Base-by-base conservation (phyloP, 2,329 filamentous ascomycete species). In the Talaromyces sp. region DNA sequence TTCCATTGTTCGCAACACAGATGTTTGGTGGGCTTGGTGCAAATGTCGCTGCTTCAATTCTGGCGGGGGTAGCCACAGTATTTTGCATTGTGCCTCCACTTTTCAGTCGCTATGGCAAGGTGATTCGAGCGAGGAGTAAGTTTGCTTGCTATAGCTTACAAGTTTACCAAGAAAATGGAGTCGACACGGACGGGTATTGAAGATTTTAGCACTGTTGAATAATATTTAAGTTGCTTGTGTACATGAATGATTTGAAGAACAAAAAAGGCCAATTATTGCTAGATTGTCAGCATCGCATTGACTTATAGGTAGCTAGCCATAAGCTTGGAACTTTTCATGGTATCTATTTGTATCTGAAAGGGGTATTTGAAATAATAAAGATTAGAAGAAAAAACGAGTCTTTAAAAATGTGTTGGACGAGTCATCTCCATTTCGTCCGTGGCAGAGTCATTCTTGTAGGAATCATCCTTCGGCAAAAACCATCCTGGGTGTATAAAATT, bases 401-500 rank as follows among this genome's bases (percentile, higher is more conserved):
- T 39, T 16, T 39, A 39, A 39, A 19, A 39, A 19, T 10, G 16
- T 10, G 46, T 7, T 2, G 37, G 27, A 27, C 48, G 42, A 40
- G 47, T 55, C 54, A 56, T 49, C 39, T 62, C 56, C 22, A 50
- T 16, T 22, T 55, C 47, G 47, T 62, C 58, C 40, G 33, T 51
- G 1, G 51, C 58, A 29, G 20, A 14, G 1, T 47, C 46, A 20
- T 60, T 55, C 17, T 41, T 49, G 32, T 50, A 9, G 51, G 41
- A 30, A 5, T 44, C 27, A 42, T 55, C 51, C 9, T 43, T 14
- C 39, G 72, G 71, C 54, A 76, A 61, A 41, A 74, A 55, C 67
- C 70, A 74, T 3, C 69, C 74, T 2, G 78, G 78, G 45, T 81
- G 77, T 14, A 79, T 54, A 10, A 76, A 36, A 42, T 78, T 73